Base-by-base conservation (phyloP, 108 stramenopile genomes). In the Aurantiochytrium sp. region DNA sequence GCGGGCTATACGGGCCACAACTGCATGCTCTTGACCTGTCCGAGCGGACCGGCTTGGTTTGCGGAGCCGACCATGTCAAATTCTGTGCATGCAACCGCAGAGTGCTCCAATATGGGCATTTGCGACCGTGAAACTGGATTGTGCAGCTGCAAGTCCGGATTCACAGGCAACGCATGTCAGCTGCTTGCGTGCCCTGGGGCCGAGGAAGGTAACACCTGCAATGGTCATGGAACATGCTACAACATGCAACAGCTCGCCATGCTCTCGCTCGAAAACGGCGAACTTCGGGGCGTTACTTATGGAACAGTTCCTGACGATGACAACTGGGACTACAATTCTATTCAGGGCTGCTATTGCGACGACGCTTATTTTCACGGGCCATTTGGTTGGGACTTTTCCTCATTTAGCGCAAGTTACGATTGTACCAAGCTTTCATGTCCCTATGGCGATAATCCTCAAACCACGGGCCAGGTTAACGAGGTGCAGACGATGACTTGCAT, bases 41-140 rank as follows among this genome's bases (percentile, higher is more conserved):
- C 76, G 10, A 21, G 43, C 10, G 93, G 93, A 16, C 59, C 29
- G 71, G 51, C 89, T 29, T 93, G 93, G 93, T 93, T 93, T 53
- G 64, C 90, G 45, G 92, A 93, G 44, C 92, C 93, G 19, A 88
- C 91, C 12, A 53, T 4, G 10, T 47, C 76, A 12, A 90, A 92
- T 72, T 58, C 72, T 51, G 93, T 92, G 18, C 94, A 95, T 91
- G 72, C 88, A 5, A 44, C 60, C 42, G 55, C 60, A 10, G 92
- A 91, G 89, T 95, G 94, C 91, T 91, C 92, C 6, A 87, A 93
- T 57, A 91, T 90, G 83, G 94, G 94, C 3, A 23, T 89, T 16
- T 95, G 94, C 58, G 92, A 95, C 69, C n/a, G 88, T 42, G 92
- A 87, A 42, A 87, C 60, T 60, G 94, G 94, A 14, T 16, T 35